Evolutionary conservation across 1,139 yeast species (phyloP).

Genomic region (Suhomyces ambrosiae): DNA sequence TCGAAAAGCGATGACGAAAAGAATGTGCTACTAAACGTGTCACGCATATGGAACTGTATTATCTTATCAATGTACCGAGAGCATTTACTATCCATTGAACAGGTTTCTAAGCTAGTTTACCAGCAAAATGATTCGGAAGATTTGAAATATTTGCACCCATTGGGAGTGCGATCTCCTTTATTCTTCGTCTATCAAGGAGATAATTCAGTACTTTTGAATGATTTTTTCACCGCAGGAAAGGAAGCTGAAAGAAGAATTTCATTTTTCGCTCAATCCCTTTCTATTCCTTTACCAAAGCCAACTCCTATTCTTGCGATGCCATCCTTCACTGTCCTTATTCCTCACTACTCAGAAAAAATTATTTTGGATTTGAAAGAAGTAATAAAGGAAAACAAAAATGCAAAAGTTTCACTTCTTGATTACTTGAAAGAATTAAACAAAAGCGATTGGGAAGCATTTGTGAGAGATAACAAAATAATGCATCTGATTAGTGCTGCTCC

Average conservation of each 20-base stretch:
- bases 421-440: constrained; percentile 54
- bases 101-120: constrained; percentile 62
- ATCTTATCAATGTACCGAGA: constrained; percentile 76
- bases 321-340: constrained; percentile 78
- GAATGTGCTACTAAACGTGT: constrained; percentile 53
- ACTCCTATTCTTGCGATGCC: constrained; percentile 77
- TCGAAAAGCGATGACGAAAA: constrained; percentile 41
- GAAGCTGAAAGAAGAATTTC: constrained; percentile 84
- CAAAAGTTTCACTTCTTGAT: constrained; percentile 53
- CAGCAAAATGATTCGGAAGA: constrained; percentile 42
- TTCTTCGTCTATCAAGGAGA: constrained; percentile 81
- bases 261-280: constrained; percentile 83
- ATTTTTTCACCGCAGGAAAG: constrained; percentile 55
- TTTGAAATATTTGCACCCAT: neutral
- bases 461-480: constrained; percentile 56
- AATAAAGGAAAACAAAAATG: constrained; percentile 54
- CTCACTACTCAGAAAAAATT: constrained; percentile 82
- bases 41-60: constrained; percentile 82
- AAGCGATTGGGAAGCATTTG: constrained; percentile 53
- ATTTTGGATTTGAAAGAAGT: constrained; percentile 65
- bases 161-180: constrained; percentile 55
- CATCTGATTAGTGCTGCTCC: constrained; percentile 16
- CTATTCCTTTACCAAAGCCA: constrained; percentile 78
- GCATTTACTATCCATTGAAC: constrained; percentile 73
- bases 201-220: constrained; percentile 31